Base-by-base conservation (phyloP, 176 grass and related monocot species). In the Zea luxurians region DNA sequence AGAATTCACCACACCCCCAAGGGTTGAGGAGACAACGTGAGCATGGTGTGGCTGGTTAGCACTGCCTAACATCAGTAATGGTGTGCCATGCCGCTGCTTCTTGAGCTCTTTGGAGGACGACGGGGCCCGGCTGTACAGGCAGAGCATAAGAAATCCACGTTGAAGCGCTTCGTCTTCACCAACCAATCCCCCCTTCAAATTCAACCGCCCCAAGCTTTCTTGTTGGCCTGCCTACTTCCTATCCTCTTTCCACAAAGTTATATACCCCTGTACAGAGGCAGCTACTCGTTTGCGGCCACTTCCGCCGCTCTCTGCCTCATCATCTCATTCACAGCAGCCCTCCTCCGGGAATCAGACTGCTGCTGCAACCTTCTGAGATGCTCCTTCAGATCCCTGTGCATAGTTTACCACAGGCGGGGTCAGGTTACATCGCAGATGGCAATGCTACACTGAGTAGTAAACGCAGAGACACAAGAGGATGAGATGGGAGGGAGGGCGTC, bases 271-370 rank as follows among this genome's bases (percentile, higher is more conserved):
- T 88, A 91, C 86, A 85, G 79, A 76, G 64, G 78, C 82, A 68
- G 82, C 75, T 90, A 85, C 46, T 80, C 78, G 35, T 75, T 90
- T 72, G 83, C 88, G 52, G 95, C 91, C 60, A 97, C 88, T 87
- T 97, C 94, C 2, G 91, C 94, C 44, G 91, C 89, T 81, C 95
- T 93, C 38, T 98, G 91, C 75, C 95, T 98, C 95, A 98, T 94
- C 96, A 98, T 98, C 80, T 99, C 96, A 81, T 94, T 99, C 53
- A 99, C 92, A 66, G 96, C 96, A 91, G 96, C 96, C 65, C 96
- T 88, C 73, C 92, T 89, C 64, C 96, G 83, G 20, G 96, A 99
- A 84, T 99, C 96, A 37, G 96, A 91, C 77, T 96, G 96, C 61
- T 99, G 96, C 60, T 99, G 96, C 81, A 93, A 90, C 59, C 96